phyloP scores from a whole-genome alignment of 169 alveolate genomes.

The Eimeria acervulina region DNA sequence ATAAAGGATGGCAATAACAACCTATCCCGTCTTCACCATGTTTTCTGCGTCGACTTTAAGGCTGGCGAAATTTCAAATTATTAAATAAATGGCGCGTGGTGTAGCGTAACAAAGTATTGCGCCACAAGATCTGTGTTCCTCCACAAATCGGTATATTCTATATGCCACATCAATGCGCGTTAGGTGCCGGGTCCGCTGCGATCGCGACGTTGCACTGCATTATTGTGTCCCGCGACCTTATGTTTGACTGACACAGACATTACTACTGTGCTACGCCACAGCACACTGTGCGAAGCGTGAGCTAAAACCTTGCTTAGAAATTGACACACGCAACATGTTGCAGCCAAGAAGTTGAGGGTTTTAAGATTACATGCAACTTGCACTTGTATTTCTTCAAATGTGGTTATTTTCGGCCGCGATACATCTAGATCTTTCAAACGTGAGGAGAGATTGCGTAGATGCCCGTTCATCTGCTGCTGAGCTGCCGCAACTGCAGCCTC shows the following conservation, averaged over 20 bases:
- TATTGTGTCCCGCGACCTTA: not conserved
- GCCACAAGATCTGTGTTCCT: no score
- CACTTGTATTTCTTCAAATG: conserved; percentile 32
- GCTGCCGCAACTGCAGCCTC: conserved; percentile 64
- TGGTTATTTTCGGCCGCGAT: conserved; percentile 2
- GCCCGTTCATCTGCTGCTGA: conserved; percentile 56
- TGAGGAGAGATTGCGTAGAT: not conserved
- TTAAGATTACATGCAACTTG: not conserved
- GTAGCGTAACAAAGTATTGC: no score
- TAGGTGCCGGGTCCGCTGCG: no score
- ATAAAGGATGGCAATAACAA: no score
- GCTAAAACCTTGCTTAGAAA: not conserved
- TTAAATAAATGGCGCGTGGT: no score
- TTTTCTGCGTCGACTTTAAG: no score
- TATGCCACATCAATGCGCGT: not conserved
- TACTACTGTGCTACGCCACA: not conserved
- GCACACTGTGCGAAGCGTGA: not conserved
- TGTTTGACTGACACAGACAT: not conserved
- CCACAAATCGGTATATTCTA: not conserved
- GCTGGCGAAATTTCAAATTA: no score
- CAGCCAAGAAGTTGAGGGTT: not conserved
- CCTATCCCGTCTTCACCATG: no score
- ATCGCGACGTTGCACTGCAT: not conserved
- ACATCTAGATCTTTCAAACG: conserved; percentile 4
- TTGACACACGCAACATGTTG: not conserved